Evolutionary conservation across 306 rosid genomes (phyloP).

Genomic region (Begonia fuchsioides): DNA sequence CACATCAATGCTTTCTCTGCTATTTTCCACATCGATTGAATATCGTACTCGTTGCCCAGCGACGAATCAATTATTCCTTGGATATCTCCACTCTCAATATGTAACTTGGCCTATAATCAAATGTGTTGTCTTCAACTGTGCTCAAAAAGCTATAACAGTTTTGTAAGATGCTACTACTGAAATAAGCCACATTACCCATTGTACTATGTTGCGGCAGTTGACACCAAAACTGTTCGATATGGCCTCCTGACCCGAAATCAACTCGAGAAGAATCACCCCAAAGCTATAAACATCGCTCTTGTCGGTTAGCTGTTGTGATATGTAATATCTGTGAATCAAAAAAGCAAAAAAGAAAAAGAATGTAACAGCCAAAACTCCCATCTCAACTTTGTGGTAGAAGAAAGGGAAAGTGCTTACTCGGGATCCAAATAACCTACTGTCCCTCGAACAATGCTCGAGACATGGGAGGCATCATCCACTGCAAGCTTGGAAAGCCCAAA

Average conservation of each 20-base stretch:
- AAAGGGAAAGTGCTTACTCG: constrained; percentile 37
- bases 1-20: constrained; percentile 98
- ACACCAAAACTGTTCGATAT: constrained; percentile 84
- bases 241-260: constrained; percentile 97
- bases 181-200: constrained; percentile 72
- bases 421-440: constrained; percentile 97
- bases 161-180: neutral
- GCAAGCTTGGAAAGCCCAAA: constrained; percentile 97
- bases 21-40: constrained; percentile 97
- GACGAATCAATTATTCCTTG: constrained; percentile 86
- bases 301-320: constrained; percentile 94
- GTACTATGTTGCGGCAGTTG: constrained; percentile 88
- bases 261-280: constrained; percentile 96
- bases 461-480: constrained; percentile 88
- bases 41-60: constrained; percentile 43
- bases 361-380: constrained; percentile 1
- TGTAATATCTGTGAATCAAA: constrained; percentile 53
- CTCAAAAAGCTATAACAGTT: no score
- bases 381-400: neutral
- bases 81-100: constrained; percentile 89
- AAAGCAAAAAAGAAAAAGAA: neutral
- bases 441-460: constrained; percentile 91
- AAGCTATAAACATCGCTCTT: constrained; percentile 94
- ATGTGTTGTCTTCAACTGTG: no score
- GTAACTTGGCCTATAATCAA: constrained; percentile 46